Evolutionary conservation across 2,329 filamentous ascomycete genomes (phyloP), one percentile per base, ranked within the genome.

Genomic region (Hymenoscyphus linearis): DNA sequence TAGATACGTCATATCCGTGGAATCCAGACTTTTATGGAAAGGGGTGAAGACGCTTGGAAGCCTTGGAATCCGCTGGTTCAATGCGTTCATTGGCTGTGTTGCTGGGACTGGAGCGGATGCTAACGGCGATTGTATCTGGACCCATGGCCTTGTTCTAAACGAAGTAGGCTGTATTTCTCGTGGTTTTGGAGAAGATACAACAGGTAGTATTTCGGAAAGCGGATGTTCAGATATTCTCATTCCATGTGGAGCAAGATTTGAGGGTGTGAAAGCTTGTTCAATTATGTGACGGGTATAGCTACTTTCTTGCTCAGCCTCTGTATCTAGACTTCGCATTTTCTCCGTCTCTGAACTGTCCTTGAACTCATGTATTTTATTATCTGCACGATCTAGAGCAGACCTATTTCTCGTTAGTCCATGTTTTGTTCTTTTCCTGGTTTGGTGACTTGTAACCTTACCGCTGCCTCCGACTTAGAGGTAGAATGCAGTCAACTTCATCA

Each of bases 401-500:
- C 61, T 60, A 14, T 25, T 40, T 6, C 4, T 9, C 6, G 34
- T 57, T 16, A 50, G 22, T 27, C 22, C 22, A 12, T 10, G 12
- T 47, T 47, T 10, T 4, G 44, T 44, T 2, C 13, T 26, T 31
- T 27, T 16, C 25, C 25, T 14, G 16, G 26, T 12, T 13, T 35
- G 53, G 16, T 10, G 36, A 14, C 35, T 22, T 40, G n/a, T 36
- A 22, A 10, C n/a, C 60, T 13, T 47, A 65, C 63, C 61, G 55
- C 25, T 63, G 60, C 55, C 61, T 59, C 3, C 61, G 52, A 50
- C 57, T 62, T n/a, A 64, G 35, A 35, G 63, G 63, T 13, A 65
- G 31, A 52, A 61, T 60, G 52, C 63, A 65, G 2, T 63, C 63
- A 44, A 63, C 54, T 54, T 63, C 63, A 40, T 65, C 61, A 60